These are phyloP conservation scores for Neofusicoccum ribis DNA, from an alignment of 2,329 filamentous ascomycete genomes.

Conservation along the genomic window DNA sequence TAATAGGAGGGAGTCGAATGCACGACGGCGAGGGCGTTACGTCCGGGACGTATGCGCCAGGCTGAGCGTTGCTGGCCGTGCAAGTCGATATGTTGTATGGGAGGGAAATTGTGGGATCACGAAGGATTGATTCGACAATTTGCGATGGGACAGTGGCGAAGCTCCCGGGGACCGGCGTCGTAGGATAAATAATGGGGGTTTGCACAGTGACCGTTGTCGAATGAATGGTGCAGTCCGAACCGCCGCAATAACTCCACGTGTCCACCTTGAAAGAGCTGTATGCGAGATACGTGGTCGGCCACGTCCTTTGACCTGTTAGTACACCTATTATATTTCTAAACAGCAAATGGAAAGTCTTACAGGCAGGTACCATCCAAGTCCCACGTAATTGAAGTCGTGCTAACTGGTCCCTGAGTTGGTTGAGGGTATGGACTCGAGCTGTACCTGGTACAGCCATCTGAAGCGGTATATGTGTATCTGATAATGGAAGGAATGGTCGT, in stretches of 20 bases:
- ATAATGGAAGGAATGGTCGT: background rate
- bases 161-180: background rate
- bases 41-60: background rate
- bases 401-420: background rate
- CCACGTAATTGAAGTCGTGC: background rate
- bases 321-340: background rate
- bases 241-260: background rate
- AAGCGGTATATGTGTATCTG: background rate
- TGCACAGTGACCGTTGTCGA: background rate
- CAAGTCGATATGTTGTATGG: background rate
- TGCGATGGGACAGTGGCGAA: background rate
- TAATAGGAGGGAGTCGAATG: background rate
- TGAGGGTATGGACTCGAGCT: background rate
- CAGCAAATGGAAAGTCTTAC: background rate
- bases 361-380: background rate
- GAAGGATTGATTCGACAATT: background rate
- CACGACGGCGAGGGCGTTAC: background rate
- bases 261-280: background rate
- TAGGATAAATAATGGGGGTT: background rate
- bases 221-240: background rate
- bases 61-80: background rate
- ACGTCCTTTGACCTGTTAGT: background rate
- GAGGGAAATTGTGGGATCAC: background rate
- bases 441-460: background rate
- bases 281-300: background rate